These are phyloP conservation scores for Ceratocystis albifundus DNA, from an alignment of 2,329 filamentous ascomycete species.

Conservation along the genomic window DNA sequence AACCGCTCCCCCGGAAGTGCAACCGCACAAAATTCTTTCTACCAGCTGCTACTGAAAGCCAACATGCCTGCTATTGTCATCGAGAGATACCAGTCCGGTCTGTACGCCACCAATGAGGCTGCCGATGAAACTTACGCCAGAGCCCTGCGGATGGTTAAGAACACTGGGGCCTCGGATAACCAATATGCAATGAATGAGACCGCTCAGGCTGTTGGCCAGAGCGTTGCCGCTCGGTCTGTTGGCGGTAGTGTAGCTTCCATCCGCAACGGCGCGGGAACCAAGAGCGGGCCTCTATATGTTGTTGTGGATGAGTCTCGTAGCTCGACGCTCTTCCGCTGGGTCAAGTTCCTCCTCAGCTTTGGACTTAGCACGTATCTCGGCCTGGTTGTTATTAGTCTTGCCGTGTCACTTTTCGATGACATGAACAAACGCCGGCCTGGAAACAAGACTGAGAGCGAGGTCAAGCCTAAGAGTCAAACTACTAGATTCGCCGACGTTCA, in stretches of 20 bases:
- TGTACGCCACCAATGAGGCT: slow-evolving; percentile 67
- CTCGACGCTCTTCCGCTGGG: slow-evolving; percentile 74
- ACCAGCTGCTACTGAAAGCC: slow-evolving; percentile 76
- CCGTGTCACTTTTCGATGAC: slow-evolving; percentile 55
- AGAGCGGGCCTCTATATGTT: slow-evolving; percentile 82
- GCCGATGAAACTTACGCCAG: slow-evolving; percentile 64
- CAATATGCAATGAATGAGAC: slow-evolving; percentile 31
- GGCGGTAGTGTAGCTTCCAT: slow-evolving; percentile 54
- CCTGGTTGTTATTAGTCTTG: slow-evolving; percentile 65
- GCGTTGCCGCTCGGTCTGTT: slow-evolving; percentile 58
- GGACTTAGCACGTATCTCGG: slow-evolving; percentile 66
- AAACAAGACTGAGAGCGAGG: slow-evolving; percentile 64
- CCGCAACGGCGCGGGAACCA: slow-evolving; percentile 53
- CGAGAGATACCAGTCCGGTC: slow-evolving; percentile 75
- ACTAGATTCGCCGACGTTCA: slow-evolving; percentile 89
- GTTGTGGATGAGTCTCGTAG: slow-evolving; percentile 85
- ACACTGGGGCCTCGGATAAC: slow-evolving; percentile 16
- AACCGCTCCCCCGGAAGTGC: slow-evolving; percentile 86
- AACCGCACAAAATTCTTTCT: slow-evolving; percentile 84
- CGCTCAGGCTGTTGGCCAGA: slow-evolving; percentile 72
- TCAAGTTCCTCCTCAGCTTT: slow-evolving; percentile 75
- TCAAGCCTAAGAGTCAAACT: slow-evolving; percentile 83
- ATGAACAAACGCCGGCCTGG: slow-evolving; percentile 63
- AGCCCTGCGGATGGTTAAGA: slow-evolving; percentile 24
- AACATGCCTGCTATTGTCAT: slow-evolving; percentile 90